Conservation (phyloP, 176 grass and related monocot genomes). For the Puya raimondii region DNA sequence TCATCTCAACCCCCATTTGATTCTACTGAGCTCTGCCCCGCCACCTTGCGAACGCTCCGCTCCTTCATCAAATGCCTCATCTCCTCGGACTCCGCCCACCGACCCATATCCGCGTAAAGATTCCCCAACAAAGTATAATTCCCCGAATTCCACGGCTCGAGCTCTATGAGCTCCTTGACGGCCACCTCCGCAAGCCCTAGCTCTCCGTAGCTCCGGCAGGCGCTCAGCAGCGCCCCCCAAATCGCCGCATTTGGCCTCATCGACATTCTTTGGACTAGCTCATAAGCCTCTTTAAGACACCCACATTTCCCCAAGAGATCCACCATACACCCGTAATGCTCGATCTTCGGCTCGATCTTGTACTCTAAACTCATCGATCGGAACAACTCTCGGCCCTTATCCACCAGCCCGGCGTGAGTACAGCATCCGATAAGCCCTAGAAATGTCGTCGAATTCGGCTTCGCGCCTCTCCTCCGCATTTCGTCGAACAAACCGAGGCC, state of each 20-base stretch:
- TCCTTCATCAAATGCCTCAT: conserved; percentile 42
- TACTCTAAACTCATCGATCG: conserved; percentile 27
- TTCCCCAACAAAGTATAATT: conserved; percentile 52
- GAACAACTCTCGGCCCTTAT: conserved; percentile 38
- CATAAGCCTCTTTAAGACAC: conserved; percentile 34
- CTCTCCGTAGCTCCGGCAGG: conserved; percentile 33
- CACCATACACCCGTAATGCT: conserved; percentile 56
- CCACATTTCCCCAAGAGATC: conserved; percentile 55
- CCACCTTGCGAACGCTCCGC: conserved; percentile 40
- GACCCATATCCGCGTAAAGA: conserved; percentile 40
- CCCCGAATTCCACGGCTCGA: conserved; percentile 53
- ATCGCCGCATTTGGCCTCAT: conserved; percentile 45
- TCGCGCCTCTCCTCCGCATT: conserved; percentile 7
- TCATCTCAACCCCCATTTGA: neutral
- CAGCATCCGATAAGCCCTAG: conserved; percentile 51
- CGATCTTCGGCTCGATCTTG: conserved; percentile 20
- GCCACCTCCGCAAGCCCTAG: conserved; percentile 38
- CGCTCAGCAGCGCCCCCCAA: conserved; percentile 45
- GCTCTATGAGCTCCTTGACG: conserved; percentile 50
- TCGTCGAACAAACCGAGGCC: conserved; percentile 42
- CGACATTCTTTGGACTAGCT: conserved; percentile 33
- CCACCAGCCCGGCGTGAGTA: conserved; percentile 34
- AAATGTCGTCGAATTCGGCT: conserved; percentile 49
- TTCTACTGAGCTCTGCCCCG: conserved; percentile 38
- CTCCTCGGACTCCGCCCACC: conserved; percentile 44